Percentiles rank a stretch among this genome's conserved stretches.
Evolutionary conservation across 805 yeast genomes (phyloP).

Genomic region (Wickerhamiella parazyma): DNA sequence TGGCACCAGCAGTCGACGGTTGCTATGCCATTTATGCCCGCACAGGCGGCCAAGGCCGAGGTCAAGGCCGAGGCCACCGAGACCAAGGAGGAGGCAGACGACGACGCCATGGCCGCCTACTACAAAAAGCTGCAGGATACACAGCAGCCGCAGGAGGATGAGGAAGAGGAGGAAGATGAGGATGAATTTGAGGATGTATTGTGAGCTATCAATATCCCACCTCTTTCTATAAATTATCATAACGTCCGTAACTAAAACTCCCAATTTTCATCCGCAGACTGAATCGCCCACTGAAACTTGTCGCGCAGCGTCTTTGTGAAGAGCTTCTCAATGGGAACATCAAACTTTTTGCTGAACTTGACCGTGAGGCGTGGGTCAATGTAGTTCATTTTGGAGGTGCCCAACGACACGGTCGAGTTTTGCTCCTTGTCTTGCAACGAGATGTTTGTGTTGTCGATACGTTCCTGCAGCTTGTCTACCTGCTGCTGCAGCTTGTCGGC

Average conservation of each 20-base stretch:
- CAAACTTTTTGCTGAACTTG: constrained; percentile 69
- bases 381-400: constrained; percentile 88
- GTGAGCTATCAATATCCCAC: too few relatives aligned
- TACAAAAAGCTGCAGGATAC: constrained; percentile 18
- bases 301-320: constrained; percentile 85
- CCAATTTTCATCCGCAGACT: constrained; percentile 81
- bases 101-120: constrained; percentile 20
- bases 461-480: constrained; percentile 54
- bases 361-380: constrained; percentile 90
- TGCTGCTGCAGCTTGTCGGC: constrained; percentile 63
- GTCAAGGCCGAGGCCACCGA: constrained; percentile 4
- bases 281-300: constrained; percentile 92
- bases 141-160: constrained; percentile 16
- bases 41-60: background rate
- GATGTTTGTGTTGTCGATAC: constrained; percentile 53
- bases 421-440: constrained; percentile 88
- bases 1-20: constrained; percentile 93
- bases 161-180: constrained; percentile 21
- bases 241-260: too few relatives aligned
- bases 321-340: constrained; percentile 83
- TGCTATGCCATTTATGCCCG: constrained; percentile 1
- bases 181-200: constrained; percentile 21
- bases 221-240: too few relatives aligned
- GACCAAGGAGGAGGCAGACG: constrained; percentile 11
- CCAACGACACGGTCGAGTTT: constrained; percentile 81